phyloP scores from a whole-genome alignment of 2,329 filamentous ascomycete genomes.

The Diaporthe eres region DNA sequence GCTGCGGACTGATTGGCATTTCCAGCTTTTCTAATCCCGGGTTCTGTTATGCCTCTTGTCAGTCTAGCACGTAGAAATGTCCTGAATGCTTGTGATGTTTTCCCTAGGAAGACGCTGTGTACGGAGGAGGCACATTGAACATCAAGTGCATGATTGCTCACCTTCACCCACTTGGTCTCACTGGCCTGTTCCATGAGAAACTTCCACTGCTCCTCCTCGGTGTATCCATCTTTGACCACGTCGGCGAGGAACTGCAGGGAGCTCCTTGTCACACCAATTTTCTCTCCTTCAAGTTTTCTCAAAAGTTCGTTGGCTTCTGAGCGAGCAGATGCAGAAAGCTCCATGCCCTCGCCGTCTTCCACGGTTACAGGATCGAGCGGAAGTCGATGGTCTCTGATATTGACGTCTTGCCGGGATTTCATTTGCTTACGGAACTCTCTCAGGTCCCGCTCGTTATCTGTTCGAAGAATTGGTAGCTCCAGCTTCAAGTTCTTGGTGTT shows the following conservation, averaged over 20 bases:
- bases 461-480: constrained; percentile 46
- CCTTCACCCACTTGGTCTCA: constrained; percentile 43
- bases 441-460: constrained; percentile 46
- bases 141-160: constrained; percentile 35
- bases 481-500: constrained; percentile 42
- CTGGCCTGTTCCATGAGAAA: constrained; percentile 33
- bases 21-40: constrained; percentile 43
- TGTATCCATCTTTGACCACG: constrained; percentile 43
- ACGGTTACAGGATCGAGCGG: constrained; percentile 46
- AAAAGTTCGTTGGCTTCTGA: constrained; percentile 36
- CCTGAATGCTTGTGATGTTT: neutral
- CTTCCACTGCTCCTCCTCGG: constrained; percentile 40
- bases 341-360: constrained; percentile 47
- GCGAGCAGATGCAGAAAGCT: constrained; percentile 42
- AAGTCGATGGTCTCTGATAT: constrained; percentile 44
- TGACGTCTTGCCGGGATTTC: constrained; percentile 34
- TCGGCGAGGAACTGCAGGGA: constrained; percentile 43
- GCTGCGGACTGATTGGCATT: constrained; percentile 46
- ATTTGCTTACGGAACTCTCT: constrained; percentile 41
- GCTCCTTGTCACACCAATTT: constrained; percentile 44
- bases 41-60: constrained; percentile 13
- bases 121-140: fast-evolving
- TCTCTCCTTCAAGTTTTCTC: constrained; percentile 43
- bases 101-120: too few relatives aligned
- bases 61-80: neutral